These are phyloP conservation scores for Eucalyptus erythrocorys DNA, from an alignment of 345 rosid genomes.

Conservation along the genomic window DNA sequence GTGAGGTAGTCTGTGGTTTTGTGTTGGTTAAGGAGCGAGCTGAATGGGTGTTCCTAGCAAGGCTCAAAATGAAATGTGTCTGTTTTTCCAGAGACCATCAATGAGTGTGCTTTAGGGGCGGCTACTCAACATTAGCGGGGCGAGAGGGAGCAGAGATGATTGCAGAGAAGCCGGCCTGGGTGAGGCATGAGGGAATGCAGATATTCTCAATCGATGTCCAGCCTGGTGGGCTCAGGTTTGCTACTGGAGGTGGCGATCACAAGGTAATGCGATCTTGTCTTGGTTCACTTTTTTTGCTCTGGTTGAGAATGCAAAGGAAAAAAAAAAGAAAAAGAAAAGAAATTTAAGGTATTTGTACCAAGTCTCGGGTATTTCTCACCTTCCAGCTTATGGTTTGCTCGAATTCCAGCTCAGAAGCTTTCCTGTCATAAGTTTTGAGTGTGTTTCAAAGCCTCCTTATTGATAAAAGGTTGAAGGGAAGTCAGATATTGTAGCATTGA, in stretches of 20 bases:
- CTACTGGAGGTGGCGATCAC: constrained; percentile 98
- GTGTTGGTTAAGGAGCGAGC: not conserved
- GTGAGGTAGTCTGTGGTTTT: not conserved
- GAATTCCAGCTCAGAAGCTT: not conserved
- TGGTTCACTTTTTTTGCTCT: not conserved
- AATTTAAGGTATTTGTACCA: not conserved
- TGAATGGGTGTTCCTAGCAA: not conserved
- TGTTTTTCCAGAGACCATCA: not conserved
- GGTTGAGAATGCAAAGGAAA: not conserved
- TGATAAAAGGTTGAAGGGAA: not conserved
- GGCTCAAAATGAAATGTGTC: not conserved
- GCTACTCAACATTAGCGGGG: not conserved
- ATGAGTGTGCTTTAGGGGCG: not conserved
- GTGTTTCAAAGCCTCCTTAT: not conserved
- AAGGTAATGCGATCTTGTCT: constrained; percentile 36
- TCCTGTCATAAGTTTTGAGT: not conserved
- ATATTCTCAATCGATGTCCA: constrained; percentile 97
- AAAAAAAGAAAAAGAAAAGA: not conserved
- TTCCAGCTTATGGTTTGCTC: not conserved
- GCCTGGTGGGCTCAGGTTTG: constrained; percentile 92
- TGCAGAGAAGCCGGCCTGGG: constrained; percentile 96
- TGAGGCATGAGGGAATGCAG: constrained; percentile 95
- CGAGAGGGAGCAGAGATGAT: constrained; percentile 37
- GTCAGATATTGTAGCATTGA: not conserved
- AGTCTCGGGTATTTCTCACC: not conserved